Evolutionary conservation across 257 asterid species (phyloP).

Genomic region (Solanum chilense): DNA sequence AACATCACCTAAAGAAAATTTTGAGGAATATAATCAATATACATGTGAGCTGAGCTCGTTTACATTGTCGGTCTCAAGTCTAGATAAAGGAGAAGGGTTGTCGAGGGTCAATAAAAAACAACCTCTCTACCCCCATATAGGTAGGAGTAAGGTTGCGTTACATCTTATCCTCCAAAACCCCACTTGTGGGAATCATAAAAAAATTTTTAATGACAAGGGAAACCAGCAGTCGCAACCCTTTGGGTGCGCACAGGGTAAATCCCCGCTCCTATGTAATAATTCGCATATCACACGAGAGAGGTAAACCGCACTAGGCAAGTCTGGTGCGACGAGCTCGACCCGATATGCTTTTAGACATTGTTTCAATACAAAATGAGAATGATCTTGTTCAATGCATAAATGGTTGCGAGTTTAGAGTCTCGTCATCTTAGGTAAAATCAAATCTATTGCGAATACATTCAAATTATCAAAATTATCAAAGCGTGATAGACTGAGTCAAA

Average conservation of each 20-base stretch:
- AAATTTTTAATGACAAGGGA: too few relatives aligned
- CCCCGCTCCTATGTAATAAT: too few relatives aligned
- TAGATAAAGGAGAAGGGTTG: background rate
- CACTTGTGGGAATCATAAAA: background rate
- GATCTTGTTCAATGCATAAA: background rate
- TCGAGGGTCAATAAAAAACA: background rate
- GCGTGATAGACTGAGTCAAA: too few relatives aligned
- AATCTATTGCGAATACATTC: background rate
- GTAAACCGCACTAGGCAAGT: too few relatives aligned
- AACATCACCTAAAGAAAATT: background rate
- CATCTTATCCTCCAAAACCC: background rate
- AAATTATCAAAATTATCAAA: background rate
- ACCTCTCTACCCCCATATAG: background rate
- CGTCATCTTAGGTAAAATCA: background rate
- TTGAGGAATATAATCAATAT: background rate
- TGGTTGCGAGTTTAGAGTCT: background rate
- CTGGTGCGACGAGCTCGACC: too few relatives aligned
- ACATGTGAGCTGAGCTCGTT: background rate
- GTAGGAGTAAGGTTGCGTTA: background rate
- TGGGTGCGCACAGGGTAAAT: too few relatives aligned
- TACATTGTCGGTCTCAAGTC: background rate
- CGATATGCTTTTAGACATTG: background rate
- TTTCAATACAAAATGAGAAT: background rate
- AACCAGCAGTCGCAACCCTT: too few relatives aligned
- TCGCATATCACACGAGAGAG: too few relatives aligned